Base-by-base conservation (phyloP, 345 rosid genomes). In the Dipteronia sinensis region DNA sequence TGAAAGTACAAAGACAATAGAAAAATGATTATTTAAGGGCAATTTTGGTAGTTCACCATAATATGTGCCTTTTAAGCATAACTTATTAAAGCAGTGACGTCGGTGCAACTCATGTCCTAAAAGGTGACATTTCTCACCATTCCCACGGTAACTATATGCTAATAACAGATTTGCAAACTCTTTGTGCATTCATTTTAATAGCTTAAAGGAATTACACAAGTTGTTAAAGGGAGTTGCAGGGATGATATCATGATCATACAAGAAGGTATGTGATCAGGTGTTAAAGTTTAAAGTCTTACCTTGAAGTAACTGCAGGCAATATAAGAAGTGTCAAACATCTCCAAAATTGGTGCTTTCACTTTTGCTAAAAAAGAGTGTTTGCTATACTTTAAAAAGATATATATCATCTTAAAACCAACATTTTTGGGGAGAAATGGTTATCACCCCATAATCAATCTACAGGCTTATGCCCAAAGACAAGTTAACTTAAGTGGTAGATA, bases 191-290 rank as follows among this genome's bases (percentile, higher is more conserved):
- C 16, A 44, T 59, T 44, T 16, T 40, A 6, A 42, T 10, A 23
- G 79, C 67, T 2, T 49, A 25, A 68, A 67, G 56, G 29, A 58
- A 46, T 3, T 22, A 67, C 58, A 68, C 25, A 40, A 22, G 11
- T 27, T 16, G 9, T 42, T 65, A 19, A 76, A 16, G 66, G 61
- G 19, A 38, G 29, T 55, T 44, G 42, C 46, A 22, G 29, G 72
- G n/a, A 62, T 62, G 42, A 25, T 42, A 25, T 13, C 56, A 71
- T 71, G 74, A 31, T 55, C 44, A 71, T 53, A 17, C 64, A 5
- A 13, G 17, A 51, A 15, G 20, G 20, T 27, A 27, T 27, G 4
- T 27, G 8, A 13, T 42, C 65, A 27, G 25, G 58, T 42, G 22
- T 15, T 20, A 25, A 40, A 49, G 29, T 29, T 29, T 29, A 29